Conservation (phyloP, 2,329 filamentous ascomycete species). For the Botrytis pseudocinerea region DNA sequence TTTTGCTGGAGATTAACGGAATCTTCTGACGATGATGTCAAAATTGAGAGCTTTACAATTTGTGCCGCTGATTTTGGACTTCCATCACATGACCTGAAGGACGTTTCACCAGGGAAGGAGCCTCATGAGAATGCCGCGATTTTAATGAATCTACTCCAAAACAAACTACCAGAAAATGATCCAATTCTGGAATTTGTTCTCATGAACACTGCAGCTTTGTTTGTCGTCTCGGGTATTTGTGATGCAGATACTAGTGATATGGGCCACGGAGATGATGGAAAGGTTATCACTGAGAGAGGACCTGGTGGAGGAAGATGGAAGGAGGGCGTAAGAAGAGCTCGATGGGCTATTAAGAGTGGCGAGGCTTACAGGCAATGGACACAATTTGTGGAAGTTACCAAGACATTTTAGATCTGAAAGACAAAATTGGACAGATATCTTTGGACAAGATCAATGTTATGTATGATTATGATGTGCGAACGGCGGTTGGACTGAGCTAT, state of each 20-base stretch:
- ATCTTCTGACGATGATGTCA: constrained; percentile 46
- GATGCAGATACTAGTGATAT: constrained; percentile 79
- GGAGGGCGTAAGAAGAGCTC: constrained; percentile 83
- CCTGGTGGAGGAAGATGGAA: constrained; percentile 91
- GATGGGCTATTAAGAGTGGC: constrained; percentile 85
- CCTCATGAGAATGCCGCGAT: constrained; percentile 87
- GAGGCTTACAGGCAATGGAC: constrained; percentile 82
- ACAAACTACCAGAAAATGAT: constrained; percentile 71
- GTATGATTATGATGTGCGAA: not conserved
- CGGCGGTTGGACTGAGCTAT: not conserved
- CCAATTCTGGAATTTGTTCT: constrained; percentile 92
- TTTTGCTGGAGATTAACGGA: constrained; percentile 79
- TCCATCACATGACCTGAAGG: constrained; percentile 67
- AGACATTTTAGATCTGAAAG: constrained; percentile 29
- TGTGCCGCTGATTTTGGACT: constrained; percentile 87
- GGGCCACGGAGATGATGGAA: constrained; percentile 77
- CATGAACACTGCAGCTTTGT: constrained; percentile 86
- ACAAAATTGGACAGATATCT: not conserved
- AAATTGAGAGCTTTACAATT: constrained; percentile 75
- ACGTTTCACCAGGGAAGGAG: constrained; percentile 81
- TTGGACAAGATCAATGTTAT: not conserved
- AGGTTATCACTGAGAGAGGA: constrained; percentile 78
- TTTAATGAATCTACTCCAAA: constrained; percentile 71
- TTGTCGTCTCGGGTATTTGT: constrained; percentile 83
- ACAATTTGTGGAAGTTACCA: constrained; percentile 75